Evolutionary conservation across 2,329 filamentous ascomycete species (phyloP), one percentile per base, ranked within the genome.

Genomic region (Aspergillus quadricinctus): DNA sequence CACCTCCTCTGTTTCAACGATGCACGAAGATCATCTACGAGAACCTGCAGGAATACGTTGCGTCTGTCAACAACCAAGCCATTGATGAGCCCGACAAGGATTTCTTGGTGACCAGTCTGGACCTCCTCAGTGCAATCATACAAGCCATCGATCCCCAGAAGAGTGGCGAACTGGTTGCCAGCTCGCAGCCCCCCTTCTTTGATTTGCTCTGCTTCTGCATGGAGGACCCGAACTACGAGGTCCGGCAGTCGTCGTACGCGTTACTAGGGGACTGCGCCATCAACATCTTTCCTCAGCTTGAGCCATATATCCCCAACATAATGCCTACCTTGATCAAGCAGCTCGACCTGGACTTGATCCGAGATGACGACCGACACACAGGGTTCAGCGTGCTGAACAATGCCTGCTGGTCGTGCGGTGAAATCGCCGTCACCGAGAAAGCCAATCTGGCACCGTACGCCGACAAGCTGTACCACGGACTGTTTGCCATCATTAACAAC

Each of bases 351-450:
- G 88, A 92, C 59, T 81, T 81, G 54, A 83, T 92, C 51, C 75
- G 85, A 19, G 88, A 92, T 58, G 90, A 95, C 64, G 89, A 92
- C 58, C 86, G 91, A 49, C 90, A 96, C 61, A 88, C 85, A 19
- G 88, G 87, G 14, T 97, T 96, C 72, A 91, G 92, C 58, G 92
- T 97, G 29, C 87, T 97, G 57, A 99, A 97, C 81, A 99, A 99
- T 70, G 93, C 94, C 23, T 97, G 93, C 77, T 99, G 94, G 94
- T 95, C 92, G 6, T 87, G 87, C 25, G 94, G 94, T 45, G 94
- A 99, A 77, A 94, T 97, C 59, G 86, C 92, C 17, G 86, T 96
- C 73, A 87, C 90, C 70, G 84, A 87, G 63, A 85, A 87, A 59
- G 78, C 80, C 29, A 85, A 82, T 53, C 89, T 97, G 84, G 81